phyloP scores from a whole-genome alignment of 108 stramenopile species.

The Mediolabrus comicus region DNA sequence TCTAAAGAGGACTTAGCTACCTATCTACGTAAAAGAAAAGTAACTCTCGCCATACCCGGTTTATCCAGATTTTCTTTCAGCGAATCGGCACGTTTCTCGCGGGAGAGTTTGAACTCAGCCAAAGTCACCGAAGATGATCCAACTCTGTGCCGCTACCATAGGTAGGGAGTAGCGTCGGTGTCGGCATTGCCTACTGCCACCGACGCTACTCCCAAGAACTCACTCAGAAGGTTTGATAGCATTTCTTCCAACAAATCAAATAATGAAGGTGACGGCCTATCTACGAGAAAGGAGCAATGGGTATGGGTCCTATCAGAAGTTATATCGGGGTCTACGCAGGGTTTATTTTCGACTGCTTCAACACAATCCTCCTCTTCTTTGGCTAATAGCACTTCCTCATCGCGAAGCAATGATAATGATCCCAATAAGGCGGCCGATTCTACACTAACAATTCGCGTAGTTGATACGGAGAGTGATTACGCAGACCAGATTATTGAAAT shows the following conservation, averaged over 20 bases:
- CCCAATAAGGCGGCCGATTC: background rate
- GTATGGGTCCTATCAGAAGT: conserved; percentile 20
- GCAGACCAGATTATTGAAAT: conserved; percentile 10
- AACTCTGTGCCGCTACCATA: too few relatives aligned
- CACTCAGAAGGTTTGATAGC: conserved; percentile 10
- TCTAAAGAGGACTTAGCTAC: too few relatives aligned
- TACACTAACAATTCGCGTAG: conserved; percentile 11
- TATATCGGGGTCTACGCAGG: conserved; percentile 11
- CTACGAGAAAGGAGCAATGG: conserved; percentile 7
- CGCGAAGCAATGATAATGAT: background rate
- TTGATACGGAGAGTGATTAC: conserved; percentile 10
- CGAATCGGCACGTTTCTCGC: too few relatives aligned
- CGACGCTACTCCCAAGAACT: background rate
- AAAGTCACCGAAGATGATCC: too few relatives aligned
- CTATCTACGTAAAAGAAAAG: too few relatives aligned
- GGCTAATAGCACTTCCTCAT: background rate
- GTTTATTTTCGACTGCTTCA: background rate
- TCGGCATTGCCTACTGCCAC: background rate
- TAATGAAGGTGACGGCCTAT: conserved; percentile 2
- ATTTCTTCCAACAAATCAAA: conserved; percentile 16
- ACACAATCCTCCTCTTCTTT: background rate
- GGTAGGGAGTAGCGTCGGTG: too few relatives aligned
- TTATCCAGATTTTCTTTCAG: too few relatives aligned
- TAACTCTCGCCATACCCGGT: too few relatives aligned
- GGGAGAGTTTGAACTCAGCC: too few relatives aligned